Base-by-base conservation (phyloP, 2,329 filamentous ascomycete genomes). In the Venturia effusa region DNA sequence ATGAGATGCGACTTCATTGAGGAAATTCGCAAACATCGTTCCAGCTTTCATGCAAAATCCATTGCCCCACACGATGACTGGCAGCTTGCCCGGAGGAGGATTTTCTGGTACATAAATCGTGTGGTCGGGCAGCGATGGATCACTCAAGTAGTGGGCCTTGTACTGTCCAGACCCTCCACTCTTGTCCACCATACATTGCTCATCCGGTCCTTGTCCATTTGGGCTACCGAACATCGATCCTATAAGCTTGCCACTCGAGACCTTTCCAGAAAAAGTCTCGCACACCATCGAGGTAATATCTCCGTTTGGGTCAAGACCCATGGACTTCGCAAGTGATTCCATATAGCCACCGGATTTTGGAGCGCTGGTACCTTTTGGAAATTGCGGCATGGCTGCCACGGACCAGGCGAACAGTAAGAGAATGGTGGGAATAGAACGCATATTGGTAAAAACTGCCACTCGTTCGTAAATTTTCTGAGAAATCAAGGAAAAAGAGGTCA, bases 1-100 rank as follows among this genome's bases (percentile, higher is more conserved):
- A 64, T 64, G 63, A 13, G 39, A 51, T 17, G 63, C 63, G 30
- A 64, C 51, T 59, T 64, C 63, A n/a, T 22, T 63, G 11, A 64
- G 59, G 39, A 64, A 63, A 24, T 63, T 64, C n/a, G 59, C 27
- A n/a, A 63, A 64, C 41, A 54, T 43, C 2, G 59, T 54, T 11
- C 63, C 63, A 37, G 65, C 65, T 10, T 68, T 37, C 59, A 54
- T 41, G 32, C 63, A 64, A 5, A 59, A 40, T n/a, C 59, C 59
- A 34, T 64, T 64, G 3, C 59, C 59, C 59, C 59, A 64, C 6
- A 64, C 39, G 22, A 64, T 63, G 17, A 64, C 40, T n/a, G 63
- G 63, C 30, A 64, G 6, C 22, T 63, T 64, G 15, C 61, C 63
- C 3, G 45, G 27, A 5, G 43, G 39, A 41, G 62, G 62, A 37